Evolutionary conservation across 495 filamentous ascomycete species (phyloP).

Genomic region (Aspergillus sclerotioniger): DNA sequence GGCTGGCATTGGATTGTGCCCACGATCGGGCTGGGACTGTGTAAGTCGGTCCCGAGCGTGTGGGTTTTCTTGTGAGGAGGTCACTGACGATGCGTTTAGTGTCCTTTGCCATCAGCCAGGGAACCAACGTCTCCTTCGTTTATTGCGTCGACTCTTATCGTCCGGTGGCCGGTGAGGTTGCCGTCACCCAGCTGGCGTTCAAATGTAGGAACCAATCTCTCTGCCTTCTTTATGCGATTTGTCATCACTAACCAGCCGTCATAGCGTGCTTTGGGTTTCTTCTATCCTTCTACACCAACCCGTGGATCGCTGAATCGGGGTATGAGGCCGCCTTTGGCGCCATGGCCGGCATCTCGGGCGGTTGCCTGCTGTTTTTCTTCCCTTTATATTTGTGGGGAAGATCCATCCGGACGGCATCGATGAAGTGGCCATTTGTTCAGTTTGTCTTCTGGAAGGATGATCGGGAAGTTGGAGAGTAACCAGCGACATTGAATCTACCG

Average conservation of each 20-base stretch:
- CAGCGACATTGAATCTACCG: neutral
- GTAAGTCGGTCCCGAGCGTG: neutral
- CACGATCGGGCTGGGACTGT: neutral
- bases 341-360: neutral
- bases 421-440: neutral
- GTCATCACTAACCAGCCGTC: neutral
- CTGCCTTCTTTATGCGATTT: neutral
- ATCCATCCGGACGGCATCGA: neutral
- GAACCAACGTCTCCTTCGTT: neutral
- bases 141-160: neutral
- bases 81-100: neutral
- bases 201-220: neutral
- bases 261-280: neutral
- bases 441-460: neutral
- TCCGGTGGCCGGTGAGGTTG: neutral
- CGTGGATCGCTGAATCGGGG: neutral
- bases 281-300: neutral
- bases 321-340: neutral
- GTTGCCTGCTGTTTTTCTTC: neutral
- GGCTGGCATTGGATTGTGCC: slow-evolving; percentile 1
- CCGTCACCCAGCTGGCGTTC: neutral
- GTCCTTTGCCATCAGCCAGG: neutral
- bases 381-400: neutral
- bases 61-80: neutral
- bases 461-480: neutral